These are phyloP conservation scores for Caryopteris hybrid DNA, from an alignment of 305 asterid genomes.

Conservation along the genomic window DNA sequence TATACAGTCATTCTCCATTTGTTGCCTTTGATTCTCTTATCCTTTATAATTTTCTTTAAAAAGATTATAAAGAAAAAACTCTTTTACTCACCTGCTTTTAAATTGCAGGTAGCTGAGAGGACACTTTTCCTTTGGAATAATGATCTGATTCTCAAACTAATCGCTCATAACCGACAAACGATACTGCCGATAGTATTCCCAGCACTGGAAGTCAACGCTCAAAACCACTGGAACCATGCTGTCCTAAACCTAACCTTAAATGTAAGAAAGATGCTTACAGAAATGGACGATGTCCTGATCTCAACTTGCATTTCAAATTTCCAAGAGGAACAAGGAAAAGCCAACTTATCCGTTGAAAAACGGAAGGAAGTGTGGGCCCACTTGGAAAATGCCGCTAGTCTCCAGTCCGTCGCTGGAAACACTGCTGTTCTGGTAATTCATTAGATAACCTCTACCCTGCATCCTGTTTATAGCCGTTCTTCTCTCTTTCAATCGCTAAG, in stretches of 20 bases:
- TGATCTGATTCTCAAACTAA: conserved; percentile 49
- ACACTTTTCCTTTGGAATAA: conserved; percentile 76
- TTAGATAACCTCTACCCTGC: conserved; percentile 21
- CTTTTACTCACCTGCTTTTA: background rate
- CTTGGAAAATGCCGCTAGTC: conserved; percentile 45
- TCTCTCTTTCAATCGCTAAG: background rate
- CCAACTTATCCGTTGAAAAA: conserved; percentile 24
- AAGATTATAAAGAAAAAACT: no score
- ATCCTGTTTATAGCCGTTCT: conserved; percentile 20
- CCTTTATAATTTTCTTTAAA: no score
- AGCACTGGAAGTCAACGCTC: conserved; percentile 59
- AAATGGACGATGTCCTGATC: conserved; percentile 59
- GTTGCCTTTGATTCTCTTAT: background rate
- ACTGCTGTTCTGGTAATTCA: conserved; percentile 61
- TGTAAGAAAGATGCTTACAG: conserved; percentile 49
- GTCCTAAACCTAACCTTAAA: conserved; percentile 59
- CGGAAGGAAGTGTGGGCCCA: conserved; percentile 54
- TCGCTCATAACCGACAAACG: conserved; percentile 56
- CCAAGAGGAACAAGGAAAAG: conserved; percentile 37
- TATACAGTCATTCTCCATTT: background rate
- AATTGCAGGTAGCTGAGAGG: conserved; percentile 76
- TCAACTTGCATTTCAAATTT: conserved; percentile 40
- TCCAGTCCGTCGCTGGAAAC: conserved; percentile 53
- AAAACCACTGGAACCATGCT: conserved; percentile 70
- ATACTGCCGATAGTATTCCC: conserved; percentile 70